Conservation (phyloP, 2,329 filamentous ascomycete genomes). For the Cladosporium sp. region DNA sequence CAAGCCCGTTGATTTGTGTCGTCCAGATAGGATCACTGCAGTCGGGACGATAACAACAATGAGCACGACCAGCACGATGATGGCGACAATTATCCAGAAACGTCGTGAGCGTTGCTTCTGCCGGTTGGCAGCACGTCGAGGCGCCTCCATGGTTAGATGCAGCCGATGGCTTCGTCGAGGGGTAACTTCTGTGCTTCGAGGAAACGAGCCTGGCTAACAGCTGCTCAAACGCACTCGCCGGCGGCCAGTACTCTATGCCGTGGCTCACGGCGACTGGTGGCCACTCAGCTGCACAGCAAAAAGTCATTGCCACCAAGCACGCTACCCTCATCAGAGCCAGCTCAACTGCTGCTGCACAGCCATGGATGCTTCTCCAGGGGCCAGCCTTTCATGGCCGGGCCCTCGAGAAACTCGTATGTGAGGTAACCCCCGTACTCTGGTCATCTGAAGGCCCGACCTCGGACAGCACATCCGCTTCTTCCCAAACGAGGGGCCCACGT, state of each 20-base stretch:
- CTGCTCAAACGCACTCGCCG: conserved; percentile 12
- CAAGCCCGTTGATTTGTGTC: conserved; percentile 22
- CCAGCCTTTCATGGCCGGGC: neutral
- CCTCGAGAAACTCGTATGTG: conserved; percentile 10
- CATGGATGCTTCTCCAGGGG: conserved; percentile 1
- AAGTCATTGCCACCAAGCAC: conserved; percentile 1
- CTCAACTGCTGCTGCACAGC: conserved; percentile 4
- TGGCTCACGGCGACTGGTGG: neutral
- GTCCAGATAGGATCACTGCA: conserved; percentile 24
- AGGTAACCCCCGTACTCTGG: conserved; percentile 5
- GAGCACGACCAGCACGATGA: conserved; percentile 22
- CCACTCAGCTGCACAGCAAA: neutral
- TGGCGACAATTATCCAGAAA: conserved; percentile 19
- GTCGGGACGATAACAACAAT: conserved; percentile 25
- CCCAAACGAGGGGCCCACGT: conserved; percentile 11
- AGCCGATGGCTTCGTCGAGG: conserved; percentile 7
- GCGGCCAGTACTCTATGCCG: neutral
- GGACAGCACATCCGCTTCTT: neutral
- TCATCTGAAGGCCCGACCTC: conserved; percentile 14
- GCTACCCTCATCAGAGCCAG: neutral
- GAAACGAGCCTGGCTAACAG: neutral
- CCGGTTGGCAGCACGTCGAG: conserved; percentile 21
- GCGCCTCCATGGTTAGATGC: conserved; percentile 19
- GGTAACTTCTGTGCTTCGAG: neutral
- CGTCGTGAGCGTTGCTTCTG: conserved; percentile 21